Percentiles rank a stretch among this genome's conserved stretches.
Conservation (phyloP, 176 grass and related monocot genomes). For the Lolium multiflorum region DNA sequence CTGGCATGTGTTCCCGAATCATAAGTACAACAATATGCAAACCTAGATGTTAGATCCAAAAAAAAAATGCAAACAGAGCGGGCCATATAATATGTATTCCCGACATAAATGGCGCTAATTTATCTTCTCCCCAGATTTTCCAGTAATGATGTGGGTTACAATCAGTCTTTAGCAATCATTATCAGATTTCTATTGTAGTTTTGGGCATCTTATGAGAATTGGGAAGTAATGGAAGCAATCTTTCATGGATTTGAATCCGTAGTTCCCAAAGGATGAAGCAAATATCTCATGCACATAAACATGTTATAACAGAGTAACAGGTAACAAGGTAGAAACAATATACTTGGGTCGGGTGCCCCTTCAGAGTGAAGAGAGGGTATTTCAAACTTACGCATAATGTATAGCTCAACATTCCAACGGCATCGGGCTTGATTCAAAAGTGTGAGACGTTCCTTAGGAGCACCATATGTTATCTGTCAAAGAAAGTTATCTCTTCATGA, state of each 20-base stretch:
- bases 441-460: conserved; percentile 69
- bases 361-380: not conserved
- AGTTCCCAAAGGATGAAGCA: no score
- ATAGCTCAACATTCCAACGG: conserved; percentile 58
- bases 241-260: no score
- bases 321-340: conserved; percentile 5
- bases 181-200: not conserved
- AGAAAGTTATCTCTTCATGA: conserved; percentile 35
- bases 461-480: conserved; percentile 93
- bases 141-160: not conserved
- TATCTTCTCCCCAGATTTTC: not conserved
- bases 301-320: not conserved
- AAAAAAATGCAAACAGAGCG: not conserved
- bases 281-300: no score
- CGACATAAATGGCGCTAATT: not conserved
- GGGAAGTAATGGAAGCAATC: conserved; percentile 5
- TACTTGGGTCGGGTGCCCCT: not conserved
- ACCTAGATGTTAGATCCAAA: not conserved
- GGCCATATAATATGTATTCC: not conserved
- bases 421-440: conserved; percentile 64
- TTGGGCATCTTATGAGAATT: not conserved
- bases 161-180: not conserved
- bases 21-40: conserved; percentile 1
- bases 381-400: conserved; percentile 64
- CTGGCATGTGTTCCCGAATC: not conserved